Base-by-base conservation (phyloP, 192 early-diverging fungal species). In the Rhizoclosmatium globosum region DNA sequence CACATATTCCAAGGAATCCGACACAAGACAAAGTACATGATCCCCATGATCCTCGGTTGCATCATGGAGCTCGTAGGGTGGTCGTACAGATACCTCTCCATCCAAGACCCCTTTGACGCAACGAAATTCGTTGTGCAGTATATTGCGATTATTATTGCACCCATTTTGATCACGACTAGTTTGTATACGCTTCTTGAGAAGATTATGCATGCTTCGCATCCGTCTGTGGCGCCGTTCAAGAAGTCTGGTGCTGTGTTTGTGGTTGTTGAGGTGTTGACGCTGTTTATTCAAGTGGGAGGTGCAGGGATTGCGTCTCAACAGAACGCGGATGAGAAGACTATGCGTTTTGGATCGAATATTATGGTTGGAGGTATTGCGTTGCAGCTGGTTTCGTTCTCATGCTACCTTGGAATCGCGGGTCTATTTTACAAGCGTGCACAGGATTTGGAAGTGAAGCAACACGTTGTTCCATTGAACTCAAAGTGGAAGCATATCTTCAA, bases 161-260 rank as follows among this genome's bases (percentile, higher is more conserved):
- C 81, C 39, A 68, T 82, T 17, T 65, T 82, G 21, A 59, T 82
- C 21, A 77, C 81, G 19, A 77, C 81, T 23, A 60, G 67, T n/a
- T 23, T 42, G 57, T 82, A 82, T 47, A 53, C 81, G 17, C 31
- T 82, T 21, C 59, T 82, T 3, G 67, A 69, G 44, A 69, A 69
- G 47, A 46, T 69, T 23, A 53, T 60, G 31, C 68, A 77, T 23
- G 46, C 17, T 38, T 41, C n/a, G 15, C 56, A 71, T 68, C 31
- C 78, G 0, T 3, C 50, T 45, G 69, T 43, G 68, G 73, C 67
- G 0, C 57, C 69, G 0, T 9, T 82, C 50, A 39, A 43, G 1
- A 47, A 53, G 11, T 53, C 44, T 31, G 31, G 31, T 31, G 31
- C 31, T 31, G 61, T 79, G 19, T 82, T 82, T 50, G 68, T 82